Evolutionary conservation across 2,329 filamentous ascomycete species (phyloP).

Genomic region (Diaporthe sp.): DNA sequence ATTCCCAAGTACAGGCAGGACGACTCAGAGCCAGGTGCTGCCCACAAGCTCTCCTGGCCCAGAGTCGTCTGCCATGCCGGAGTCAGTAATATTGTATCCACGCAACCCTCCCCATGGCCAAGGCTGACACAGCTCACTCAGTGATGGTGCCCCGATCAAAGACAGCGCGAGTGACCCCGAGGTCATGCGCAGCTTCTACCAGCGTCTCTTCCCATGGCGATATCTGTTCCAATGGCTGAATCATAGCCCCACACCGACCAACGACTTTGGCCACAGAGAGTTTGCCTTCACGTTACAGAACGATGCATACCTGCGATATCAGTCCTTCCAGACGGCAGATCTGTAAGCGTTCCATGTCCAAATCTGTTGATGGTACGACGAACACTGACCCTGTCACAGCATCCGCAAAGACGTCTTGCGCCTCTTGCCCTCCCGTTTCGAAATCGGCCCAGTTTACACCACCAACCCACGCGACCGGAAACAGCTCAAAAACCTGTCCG

Average conservation of each 20-base stretch:
- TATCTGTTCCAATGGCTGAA: conserved; percentile 98
- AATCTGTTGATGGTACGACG: background rate
- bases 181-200: conserved; percentile 94
- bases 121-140: conserved; percentile 47
- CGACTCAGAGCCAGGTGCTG: conserved; percentile 50
- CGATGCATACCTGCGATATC: conserved; percentile 93
- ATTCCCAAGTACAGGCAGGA: conserved; percentile 65
- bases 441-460: conserved; percentile 97
- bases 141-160: conserved; percentile 55
- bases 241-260: conserved; percentile 86
- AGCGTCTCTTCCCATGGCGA: conserved; percentile 94
- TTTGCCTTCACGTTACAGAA: conserved; percentile 96
- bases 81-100: background rate
- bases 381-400: conserved; percentile 55
- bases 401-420: conserved; percentile 92
- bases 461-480: conserved; percentile 96
- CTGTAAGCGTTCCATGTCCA: conserved; percentile 54
- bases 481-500: conserved; percentile 81
- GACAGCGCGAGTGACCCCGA: conserved; percentile 78
- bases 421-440: conserved; percentile 92
- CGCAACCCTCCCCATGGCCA: conserved; percentile 33
- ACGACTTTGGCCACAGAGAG: conserved; percentile 93
- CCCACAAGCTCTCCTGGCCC: conserved; percentile 58
- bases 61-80: conserved; percentile 54
- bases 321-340: conserved; percentile 73